Percentiles rank a stretch among this genome's conserved stretches.
Evolutionary conservation across 371 early-diverging fungal species (phyloP).

Genomic region (Zychaea mexicana): DNA sequence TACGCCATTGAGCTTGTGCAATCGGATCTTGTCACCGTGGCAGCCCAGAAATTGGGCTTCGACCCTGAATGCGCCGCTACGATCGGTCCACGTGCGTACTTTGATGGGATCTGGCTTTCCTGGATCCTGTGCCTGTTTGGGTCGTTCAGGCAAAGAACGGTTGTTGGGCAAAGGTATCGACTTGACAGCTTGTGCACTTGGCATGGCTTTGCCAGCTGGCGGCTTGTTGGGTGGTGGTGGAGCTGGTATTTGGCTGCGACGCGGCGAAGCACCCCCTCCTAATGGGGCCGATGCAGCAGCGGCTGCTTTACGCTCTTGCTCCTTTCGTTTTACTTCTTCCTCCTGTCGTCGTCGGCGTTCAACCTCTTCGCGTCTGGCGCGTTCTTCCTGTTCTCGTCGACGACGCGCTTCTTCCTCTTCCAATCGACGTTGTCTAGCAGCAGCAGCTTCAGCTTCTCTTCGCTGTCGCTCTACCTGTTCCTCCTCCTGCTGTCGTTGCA

Average conservation of each 20-base stretch:
- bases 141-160: constrained; percentile 27
- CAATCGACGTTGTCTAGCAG: constrained; percentile 24
- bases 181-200: constrained; percentile 25
- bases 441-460: constrained; percentile 31
- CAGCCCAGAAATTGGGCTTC: constrained; percentile 85
- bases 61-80: constrained; percentile 89
- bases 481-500: constrained; percentile 30
- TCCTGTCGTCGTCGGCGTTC: constrained; percentile 41
- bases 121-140: constrained; percentile 30
- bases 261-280: constrained; percentile 16
- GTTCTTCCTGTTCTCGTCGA: constrained; percentile 27
- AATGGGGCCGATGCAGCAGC: constrained; percentile 25
- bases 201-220: constrained; percentile 13
- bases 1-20: constrained; percentile 94
- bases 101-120: constrained; percentile 58
- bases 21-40: constrained; percentile 80
- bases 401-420: constrained; percentile 31
- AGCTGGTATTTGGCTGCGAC: constrained; percentile 34
- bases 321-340: constrained; percentile 26
- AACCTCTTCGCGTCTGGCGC: constrained; percentile 41
- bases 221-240: constrained; percentile 22
- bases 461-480: constrained; percentile 28
- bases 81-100: constrained; percentile 91
- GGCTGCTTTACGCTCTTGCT: constrained; percentile 15
- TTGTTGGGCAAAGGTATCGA: constrained; percentile 24